These are phyloP conservation scores for Nakazawaea ernobii DNA, from an alignment of 805 yeast genomes.

Conservation along the genomic window DNA sequence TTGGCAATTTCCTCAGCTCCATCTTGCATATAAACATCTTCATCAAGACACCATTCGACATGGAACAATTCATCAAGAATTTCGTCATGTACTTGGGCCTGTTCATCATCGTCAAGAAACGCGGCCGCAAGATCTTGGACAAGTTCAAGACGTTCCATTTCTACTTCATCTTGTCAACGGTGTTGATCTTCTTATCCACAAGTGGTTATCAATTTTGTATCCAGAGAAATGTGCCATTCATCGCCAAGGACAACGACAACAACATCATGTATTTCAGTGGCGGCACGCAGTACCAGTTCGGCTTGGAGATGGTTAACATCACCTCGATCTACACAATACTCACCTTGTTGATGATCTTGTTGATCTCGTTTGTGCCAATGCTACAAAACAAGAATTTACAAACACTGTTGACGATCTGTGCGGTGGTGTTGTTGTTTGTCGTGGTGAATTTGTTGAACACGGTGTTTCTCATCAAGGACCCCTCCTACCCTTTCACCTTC, in stretches of 20 bases:
- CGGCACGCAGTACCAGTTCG: slow-evolving; percentile 64
- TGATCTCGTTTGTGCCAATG: slow-evolving; percentile 33
- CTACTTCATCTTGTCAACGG: slow-evolving; percentile 6
- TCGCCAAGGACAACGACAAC: slow-evolving; percentile 46
- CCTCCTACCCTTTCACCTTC: slow-evolving; percentile 40
- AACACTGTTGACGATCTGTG: slow-evolving; percentile 16
- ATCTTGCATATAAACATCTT: slow-evolving; percentile 37
- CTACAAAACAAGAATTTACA: not conserved
- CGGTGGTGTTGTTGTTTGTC: slow-evolving; percentile 27
- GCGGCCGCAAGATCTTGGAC: slow-evolving; percentile 27
- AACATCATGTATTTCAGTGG: slow-evolving; percentile 56
- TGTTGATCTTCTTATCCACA: slow-evolving; percentile 37
- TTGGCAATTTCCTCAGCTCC: slow-evolving; percentile 49
- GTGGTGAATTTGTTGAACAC: slow-evolving; percentile 37
- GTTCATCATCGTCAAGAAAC: slow-evolving; percentile 45
- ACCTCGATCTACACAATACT: slow-evolving; percentile 44
- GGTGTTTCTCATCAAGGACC: slow-evolving; percentile 40
- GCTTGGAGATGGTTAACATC: slow-evolving; percentile 55
- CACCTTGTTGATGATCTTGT: slow-evolving; percentile 31
- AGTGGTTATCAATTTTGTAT: slow-evolving; percentile 64
- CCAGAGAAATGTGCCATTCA: slow-evolving; percentile 56
- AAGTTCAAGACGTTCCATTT: slow-evolving; percentile 9
- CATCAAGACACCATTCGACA: slow-evolving; percentile 37
- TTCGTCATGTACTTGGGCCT: slow-evolving; percentile 38
- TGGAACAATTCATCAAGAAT: slow-evolving; percentile 35